Evolutionary conservation across 176 grass and related monocot genomes (phyloP), one percentile per base, ranked within the genome.

Genomic region (Coix lacrymajobi): DNA sequence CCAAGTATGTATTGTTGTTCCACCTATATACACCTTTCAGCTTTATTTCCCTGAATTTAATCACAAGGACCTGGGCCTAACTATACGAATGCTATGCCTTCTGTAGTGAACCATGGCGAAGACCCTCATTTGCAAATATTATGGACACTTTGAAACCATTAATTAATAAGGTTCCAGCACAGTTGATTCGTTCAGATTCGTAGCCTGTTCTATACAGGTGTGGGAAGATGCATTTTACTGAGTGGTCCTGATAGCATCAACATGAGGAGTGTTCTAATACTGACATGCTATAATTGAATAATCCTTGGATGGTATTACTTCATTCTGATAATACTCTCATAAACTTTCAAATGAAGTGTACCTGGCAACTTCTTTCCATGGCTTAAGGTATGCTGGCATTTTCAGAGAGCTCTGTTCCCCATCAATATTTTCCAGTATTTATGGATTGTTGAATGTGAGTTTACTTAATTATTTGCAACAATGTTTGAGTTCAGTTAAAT

Each of bases 111-210:
- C 77, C 92, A 81, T 76, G 95, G 92, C 83, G 85, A 90, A 88
- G 95, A 62, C 92, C 95, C 44, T 97, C 95, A 32, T 97, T 97
- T 89, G 73, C 86, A 73, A 92, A 85, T 80, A 81, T 97, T 31
- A 97, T 94, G 95, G 92, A 92, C 45, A 68, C 78, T 67, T 63
- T 94, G 84, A 94, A 71, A 58, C 84, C 92, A 64, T 87, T 94
- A 70, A 90, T 97, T 41, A 86, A 86, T 52, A 86, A 86, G 74
- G 84, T 62, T 25, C 84, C 74, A 19, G 74, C 84, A 0, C 88
- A 86, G 67, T 67, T 86, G 67, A 48, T 40, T 58, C 79, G 88
- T 41, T 86, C 84, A 61, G 79, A 90, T 36, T 90, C 46, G 0
- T 90, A 86, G 79, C 22, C 60, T 62, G 60, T 72, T 73, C 20